These are phyloP conservation scores for Calcarisporium arbuscula DNA, from an alignment of 2,329 filamentous ascomycete species.

Conservation along the genomic window DNA sequence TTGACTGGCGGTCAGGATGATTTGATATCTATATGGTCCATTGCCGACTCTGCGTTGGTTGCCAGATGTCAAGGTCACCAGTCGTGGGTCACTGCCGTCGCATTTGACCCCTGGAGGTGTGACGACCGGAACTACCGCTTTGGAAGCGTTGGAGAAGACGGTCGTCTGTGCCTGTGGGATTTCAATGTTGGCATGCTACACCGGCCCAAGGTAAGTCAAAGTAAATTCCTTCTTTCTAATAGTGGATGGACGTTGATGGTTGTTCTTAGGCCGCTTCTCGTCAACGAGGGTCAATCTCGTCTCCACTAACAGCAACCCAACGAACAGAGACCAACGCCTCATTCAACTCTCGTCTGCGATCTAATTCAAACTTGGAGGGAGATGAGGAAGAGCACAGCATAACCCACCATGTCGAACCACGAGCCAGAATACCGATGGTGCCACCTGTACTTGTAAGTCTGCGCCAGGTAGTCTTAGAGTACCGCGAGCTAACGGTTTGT, in stretches of 20 bases:
- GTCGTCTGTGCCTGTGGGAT: conserved; percentile 87
- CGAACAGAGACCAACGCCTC: conserved; percentile 59
- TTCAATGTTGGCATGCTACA: conserved; percentile 97
- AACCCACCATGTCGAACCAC: conserved; percentile 78
- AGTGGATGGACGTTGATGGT: not conserved
- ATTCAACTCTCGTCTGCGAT: conserved; percentile 53
- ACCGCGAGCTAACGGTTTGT: conserved; percentile 3
- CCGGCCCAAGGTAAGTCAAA: conserved; percentile 68
- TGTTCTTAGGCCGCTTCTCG: conserved; percentile 15
- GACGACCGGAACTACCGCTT: conserved; percentile 94
- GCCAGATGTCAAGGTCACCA: conserved; percentile 92
- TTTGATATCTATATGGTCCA: conserved; percentile 90
- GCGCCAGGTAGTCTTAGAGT: not conserved
- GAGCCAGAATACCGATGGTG: conserved; percentile 74
- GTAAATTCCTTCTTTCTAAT: not conserved
- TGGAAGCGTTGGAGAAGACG: conserved; percentile 92
- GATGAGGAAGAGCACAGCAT: conserved; percentile 52
- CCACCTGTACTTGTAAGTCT: conserved; percentile 78
- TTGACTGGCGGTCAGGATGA: conserved; percentile 95
- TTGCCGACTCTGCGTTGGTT: conserved; percentile 75
- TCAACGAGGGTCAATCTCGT: conserved; percentile 49
- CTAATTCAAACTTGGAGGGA: conserved; percentile 60
- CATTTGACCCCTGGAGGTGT: conserved; percentile 95
- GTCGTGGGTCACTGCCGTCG: conserved; percentile 89
- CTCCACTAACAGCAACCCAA: conserved; percentile 39